Conservation (phyloP, 176 grass and related monocot genomes). For the Oryza nivara region DNA sequence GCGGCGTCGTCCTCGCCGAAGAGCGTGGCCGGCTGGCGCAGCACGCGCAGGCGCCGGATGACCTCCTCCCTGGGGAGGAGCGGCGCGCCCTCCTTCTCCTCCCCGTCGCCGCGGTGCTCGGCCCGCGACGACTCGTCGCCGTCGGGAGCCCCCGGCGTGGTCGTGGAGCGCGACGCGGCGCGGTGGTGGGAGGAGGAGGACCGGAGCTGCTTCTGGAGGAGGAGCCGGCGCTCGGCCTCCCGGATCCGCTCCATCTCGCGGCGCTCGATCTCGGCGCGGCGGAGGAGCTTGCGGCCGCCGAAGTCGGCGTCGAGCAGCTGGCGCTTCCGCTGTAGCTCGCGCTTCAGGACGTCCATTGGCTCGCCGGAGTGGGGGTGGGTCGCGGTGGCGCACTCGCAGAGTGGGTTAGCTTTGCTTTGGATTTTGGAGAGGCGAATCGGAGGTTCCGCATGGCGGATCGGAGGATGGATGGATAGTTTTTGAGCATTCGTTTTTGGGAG, state of each 20-base stretch:
- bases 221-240: conserved; percentile 41
- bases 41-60: conserved; percentile 62
- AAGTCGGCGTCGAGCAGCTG: conserved; percentile 57
- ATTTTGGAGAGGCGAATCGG: background rate
- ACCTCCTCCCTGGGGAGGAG: conserved; percentile 69
- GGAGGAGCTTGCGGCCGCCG: conserved; percentile 60
- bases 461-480: background rate
- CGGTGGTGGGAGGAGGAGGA: background rate
- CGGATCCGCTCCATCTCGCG: conserved; percentile 60
- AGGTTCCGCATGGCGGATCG: background rate
- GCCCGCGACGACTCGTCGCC: background rate
- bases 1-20: conserved; percentile 74
- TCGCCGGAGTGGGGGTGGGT: background rate
- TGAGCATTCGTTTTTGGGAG: background rate
- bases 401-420: background rate
- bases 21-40: conserved; percentile 66
- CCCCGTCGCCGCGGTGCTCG: background rate
- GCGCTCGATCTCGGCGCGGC: conserved; percentile 63
- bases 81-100: background rate
- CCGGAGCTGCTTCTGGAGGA: conserved; percentile 43
- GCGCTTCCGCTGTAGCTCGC: conserved; percentile 76
- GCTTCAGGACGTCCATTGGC: conserved; percentile 81
- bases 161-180: conserved; percentile 1
- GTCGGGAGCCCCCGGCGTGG: background rate
- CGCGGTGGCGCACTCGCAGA: background rate